phyloP scores from a whole-genome alignment of 1,139 yeast genomes.

The Yamadazyma sp. region DNA sequence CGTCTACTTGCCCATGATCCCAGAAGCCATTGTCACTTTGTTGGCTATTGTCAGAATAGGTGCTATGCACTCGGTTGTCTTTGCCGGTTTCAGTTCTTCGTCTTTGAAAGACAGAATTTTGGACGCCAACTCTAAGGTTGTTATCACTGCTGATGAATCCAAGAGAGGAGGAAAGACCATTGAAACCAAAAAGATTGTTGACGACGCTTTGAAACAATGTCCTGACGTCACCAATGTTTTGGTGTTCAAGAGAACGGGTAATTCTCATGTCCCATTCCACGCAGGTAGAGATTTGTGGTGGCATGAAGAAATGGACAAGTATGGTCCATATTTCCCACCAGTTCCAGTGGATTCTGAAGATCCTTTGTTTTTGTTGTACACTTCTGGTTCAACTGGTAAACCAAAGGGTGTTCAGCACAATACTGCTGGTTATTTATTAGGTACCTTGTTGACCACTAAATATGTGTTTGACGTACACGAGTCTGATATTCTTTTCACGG shows the following conservation, averaged over 20 bases:
- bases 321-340: conserved; percentile 84
- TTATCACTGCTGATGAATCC: conserved; percentile 95
- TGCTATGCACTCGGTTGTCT: conserved; percentile 93
- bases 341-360: conserved; percentile 88
- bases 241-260: conserved; percentile 86
- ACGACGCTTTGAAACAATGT: conserved; percentile 80
- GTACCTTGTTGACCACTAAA: conserved; percentile 92
- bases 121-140: conserved; percentile 85
- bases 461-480: conserved; percentile 91
- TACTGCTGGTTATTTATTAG: conserved; percentile 91
- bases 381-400: conserved; percentile 96
- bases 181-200: conserved; percentile 89
- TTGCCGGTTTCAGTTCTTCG: conserved; percentile 96
- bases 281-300: conserved; percentile 92
- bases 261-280: conserved; percentile 60
- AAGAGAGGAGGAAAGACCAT: conserved; percentile 94
- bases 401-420: conserved; percentile 98
- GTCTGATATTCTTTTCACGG: conserved; percentile 88
- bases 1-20: conserved; percentile 94
- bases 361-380: conserved; percentile 88
- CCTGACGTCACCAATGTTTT: conserved; percentile 81
- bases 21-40: conserved; percentile 93
- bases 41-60: conserved; percentile 94
- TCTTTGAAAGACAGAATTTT: conserved; percentile 87
- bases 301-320: conserved; percentile 82